Conservation (phyloP, 129 eudicot genomes). For the Glebionis coronaria region DNA sequence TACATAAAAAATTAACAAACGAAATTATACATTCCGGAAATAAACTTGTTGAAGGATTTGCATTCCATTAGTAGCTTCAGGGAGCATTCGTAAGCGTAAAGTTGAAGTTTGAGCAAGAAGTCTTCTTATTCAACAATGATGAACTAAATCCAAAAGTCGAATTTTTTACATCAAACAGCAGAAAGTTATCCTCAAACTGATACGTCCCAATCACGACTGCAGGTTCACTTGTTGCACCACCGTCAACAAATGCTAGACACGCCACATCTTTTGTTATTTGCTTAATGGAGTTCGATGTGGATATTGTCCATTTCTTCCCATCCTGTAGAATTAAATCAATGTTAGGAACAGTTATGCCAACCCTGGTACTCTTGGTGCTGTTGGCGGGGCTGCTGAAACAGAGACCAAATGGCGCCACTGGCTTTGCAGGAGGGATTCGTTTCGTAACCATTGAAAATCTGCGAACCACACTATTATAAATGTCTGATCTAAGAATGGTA, state of each 20-base stretch:
- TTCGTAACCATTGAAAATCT: background rate
- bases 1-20: too few relatives aligned
- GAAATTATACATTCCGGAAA: too few relatives aligned
- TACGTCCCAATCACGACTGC: background rate
- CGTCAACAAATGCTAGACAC: background rate
- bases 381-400: background rate
- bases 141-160: background rate
- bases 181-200: conserved; percentile 1
- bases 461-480: background rate
- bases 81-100: background rate
- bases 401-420: background rate
- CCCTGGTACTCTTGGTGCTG: background rate
- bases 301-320: conserved; percentile 1
- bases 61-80: too few relatives aligned
- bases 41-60: too few relatives aligned
- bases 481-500: background rate
- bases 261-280: background rate
- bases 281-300: background rate
- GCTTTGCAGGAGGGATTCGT: background rate
- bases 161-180: background rate
- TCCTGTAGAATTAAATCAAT: background rate
- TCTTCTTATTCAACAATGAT: background rate
- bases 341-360: background rate
- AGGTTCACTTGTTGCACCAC: conserved; percentile 4
- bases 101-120: conserved; percentile 1